These are phyloP conservation scores for Oryza brachyantha DNA, from an alignment of 176 grass and related monocot genomes.

Conservation along the genomic window DNA sequence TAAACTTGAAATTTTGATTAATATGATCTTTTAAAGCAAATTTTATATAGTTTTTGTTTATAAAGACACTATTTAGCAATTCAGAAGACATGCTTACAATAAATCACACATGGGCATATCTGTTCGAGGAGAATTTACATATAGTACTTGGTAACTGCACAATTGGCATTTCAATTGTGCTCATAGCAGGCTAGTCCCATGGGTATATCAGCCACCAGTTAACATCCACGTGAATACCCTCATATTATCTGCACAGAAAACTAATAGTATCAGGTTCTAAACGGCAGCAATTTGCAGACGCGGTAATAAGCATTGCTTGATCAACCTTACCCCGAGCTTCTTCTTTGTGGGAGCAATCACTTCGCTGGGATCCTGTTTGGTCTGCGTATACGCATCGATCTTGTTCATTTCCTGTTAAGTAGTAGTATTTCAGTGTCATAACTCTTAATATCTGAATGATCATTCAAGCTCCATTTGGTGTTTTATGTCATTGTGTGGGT, in stretches of 20 bases:
- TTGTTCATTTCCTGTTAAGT: conserved; percentile 46
- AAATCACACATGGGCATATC: neutral
- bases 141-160: neutral
- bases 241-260: conserved; percentile 12
- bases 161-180: neutral
- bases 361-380: conserved; percentile 44
- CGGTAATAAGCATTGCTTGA: neutral
- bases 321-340: conserved; percentile 35
- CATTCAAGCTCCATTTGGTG: no score
- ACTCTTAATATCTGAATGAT: no score
- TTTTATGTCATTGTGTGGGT: neutral
- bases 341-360: conserved; percentile 51
- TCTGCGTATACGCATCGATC: conserved; percentile 54
- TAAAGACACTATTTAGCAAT: no score
- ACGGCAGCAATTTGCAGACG: neutral
- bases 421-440: no score
- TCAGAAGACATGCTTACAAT: neutral
- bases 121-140: neutral
- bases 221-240: no score
- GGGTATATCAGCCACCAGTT: neutral
- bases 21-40: no score
- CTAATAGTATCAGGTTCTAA: neutral
- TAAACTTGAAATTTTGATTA: no score
- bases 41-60: no score
- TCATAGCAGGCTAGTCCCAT: neutral